phyloP scores from a whole-genome alignment of 306 rosid genomes.

The Quercus bicolor region DNA sequence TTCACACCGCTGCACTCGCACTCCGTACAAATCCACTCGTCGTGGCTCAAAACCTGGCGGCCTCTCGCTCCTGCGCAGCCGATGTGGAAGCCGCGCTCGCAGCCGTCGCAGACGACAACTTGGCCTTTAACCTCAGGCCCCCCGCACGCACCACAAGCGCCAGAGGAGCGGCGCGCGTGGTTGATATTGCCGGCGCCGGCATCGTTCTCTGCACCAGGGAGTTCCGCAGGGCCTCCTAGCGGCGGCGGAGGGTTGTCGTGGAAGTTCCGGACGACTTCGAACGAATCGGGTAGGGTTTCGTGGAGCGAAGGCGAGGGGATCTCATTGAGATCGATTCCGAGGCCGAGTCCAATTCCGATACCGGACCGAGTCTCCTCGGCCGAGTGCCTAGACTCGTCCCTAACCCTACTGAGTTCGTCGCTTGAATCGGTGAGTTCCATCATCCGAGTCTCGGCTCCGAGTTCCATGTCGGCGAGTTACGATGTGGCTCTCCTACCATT shows the following conservation, averaged over 20 bases:
- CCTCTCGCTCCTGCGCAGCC: conserved; percentile 75
- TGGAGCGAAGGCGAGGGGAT: conserved; percentile 77
- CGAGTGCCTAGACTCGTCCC: conserved; percentile 9
- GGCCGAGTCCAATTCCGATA: conserved; percentile 49
- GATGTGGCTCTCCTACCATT: conserved; percentile 55
- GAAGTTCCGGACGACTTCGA: conserved; percentile 72
- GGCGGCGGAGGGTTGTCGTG: conserved; percentile 85
- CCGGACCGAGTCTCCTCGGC: conserved; percentile 48
- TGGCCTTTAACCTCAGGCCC: conserved; percentile 45
- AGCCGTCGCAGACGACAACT: conserved; percentile 89
- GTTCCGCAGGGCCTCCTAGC: conserved; percentile 62
- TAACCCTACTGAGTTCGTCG: conserved; percentile 36
- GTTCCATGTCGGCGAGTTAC: conserved; percentile 33
- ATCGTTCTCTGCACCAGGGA: conserved; percentile 20
- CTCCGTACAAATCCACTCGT: conserved; percentile 89
- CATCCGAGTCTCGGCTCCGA: conserved; percentile 52
- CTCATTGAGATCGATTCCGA: conserved; percentile 95
- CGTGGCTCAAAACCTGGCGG: conserved; percentile 37
- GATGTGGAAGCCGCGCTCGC: conserved; percentile 84
- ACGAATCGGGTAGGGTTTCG: conserved; percentile 71
- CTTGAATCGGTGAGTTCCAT: conserved; percentile 84
- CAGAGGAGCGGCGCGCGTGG: conserved; percentile 20
- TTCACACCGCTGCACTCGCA: conserved; percentile 54
- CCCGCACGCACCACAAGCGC: conserved; percentile 49
- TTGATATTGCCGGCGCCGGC: background rate